Conservation (phyloP, 257 asterid species). For the Catharanthus roseus region DNA sequence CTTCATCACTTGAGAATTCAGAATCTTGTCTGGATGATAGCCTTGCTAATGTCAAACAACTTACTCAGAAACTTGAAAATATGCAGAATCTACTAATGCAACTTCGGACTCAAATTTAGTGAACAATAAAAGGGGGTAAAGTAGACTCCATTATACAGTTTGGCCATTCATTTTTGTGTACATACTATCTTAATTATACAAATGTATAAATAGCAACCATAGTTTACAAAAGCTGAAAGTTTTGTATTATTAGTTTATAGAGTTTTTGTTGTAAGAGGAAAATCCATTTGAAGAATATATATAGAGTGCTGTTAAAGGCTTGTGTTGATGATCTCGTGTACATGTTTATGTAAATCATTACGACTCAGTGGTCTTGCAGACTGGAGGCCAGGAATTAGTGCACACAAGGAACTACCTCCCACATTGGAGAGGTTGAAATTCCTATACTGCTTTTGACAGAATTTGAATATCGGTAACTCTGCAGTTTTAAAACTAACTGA, state of each 20-base stretch:
- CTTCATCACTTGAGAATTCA: conserved; percentile 37
- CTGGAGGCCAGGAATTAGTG: too few relatives aligned
- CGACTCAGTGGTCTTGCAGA: too few relatives aligned
- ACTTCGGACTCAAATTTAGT: conserved; percentile 49
- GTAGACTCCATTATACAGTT: conserved; percentile 15
- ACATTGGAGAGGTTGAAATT: too few relatives aligned
- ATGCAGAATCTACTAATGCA: conserved; percentile 64
- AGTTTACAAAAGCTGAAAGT: background rate
- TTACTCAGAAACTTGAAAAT: conserved; percentile 67
- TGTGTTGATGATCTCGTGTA: too few relatives aligned
- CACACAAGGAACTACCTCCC: too few relatives aligned
- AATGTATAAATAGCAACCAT: conserved; percentile 11
- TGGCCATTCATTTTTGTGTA: conserved; percentile 30
- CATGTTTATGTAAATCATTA: too few relatives aligned
- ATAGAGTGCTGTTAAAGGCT: too few relatives aligned
- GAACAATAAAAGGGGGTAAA: conserved; percentile 8
- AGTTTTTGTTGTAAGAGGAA: background rate
- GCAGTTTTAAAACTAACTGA: too few relatives aligned
- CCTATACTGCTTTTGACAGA: too few relatives aligned
- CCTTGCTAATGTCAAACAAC: conserved; percentile 45
- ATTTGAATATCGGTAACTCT: too few relatives aligned
- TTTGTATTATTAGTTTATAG: conserved; percentile 4
- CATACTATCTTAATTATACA: conserved; percentile 7
- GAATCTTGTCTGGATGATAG: conserved; percentile 38
- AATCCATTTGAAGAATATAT: background rate